Evolutionary conservation across 768 basidiomycete genomes (phyloP).

Genomic region (Mycena rebaudengoi): DNA sequence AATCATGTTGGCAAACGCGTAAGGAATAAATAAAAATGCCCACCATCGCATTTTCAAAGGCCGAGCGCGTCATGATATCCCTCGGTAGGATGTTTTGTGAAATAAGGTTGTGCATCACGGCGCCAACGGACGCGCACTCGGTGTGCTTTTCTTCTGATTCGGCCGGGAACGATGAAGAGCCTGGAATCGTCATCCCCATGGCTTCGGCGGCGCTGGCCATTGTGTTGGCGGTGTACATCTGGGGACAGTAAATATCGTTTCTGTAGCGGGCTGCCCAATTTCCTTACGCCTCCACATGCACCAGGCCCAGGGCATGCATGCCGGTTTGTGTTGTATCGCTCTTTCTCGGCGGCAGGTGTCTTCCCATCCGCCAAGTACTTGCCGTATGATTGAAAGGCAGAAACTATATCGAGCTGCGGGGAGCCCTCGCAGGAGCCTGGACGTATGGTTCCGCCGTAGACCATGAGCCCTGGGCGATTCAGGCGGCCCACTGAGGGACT

Average conservation of each 20-base stretch:
- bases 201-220: slow-evolving; percentile 98
- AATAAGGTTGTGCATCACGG: slow-evolving; percentile 86
- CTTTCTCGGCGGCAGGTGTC: slow-evolving; percentile 82
- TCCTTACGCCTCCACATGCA: slow-evolving; percentile 93
- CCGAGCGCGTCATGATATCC: slow-evolving; percentile 96
- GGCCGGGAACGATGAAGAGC: slow-evolving; percentile 97
- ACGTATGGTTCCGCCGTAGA: slow-evolving; percentile 95
- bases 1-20: slow-evolving; percentile 4
- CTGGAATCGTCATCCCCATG: slow-evolving; percentile 94
- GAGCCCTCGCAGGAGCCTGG: slow-evolving; percentile 90
- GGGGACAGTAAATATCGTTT: neutral
- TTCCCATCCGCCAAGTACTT: slow-evolving; percentile 92
- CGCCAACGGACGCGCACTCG: slow-evolving; percentile 85
- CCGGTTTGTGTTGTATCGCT: slow-evolving; percentile 87
- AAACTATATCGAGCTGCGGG: slow-evolving; percentile 93
- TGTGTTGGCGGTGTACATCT: slow-evolving; percentile 99
- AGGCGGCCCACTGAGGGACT: slow-evolving; percentile 83
- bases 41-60: slow-evolving; percentile 99
- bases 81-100: slow-evolving; percentile 92
- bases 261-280: neutral
- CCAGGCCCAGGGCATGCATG: slow-evolving; percentile 98
- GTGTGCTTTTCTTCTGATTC: slow-evolving; percentile 87
- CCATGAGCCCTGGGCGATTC: slow-evolving; percentile 96
- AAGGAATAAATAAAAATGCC: slow-evolving; percentile 10
- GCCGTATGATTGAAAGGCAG: slow-evolving; percentile 97